A percentile compares a stretch with the other conserved stretches of the same genome.
Evolutionary conservation across 805 yeast genomes (phyloP).

Genomic region (Debaryomyces hansenii): DNA sequence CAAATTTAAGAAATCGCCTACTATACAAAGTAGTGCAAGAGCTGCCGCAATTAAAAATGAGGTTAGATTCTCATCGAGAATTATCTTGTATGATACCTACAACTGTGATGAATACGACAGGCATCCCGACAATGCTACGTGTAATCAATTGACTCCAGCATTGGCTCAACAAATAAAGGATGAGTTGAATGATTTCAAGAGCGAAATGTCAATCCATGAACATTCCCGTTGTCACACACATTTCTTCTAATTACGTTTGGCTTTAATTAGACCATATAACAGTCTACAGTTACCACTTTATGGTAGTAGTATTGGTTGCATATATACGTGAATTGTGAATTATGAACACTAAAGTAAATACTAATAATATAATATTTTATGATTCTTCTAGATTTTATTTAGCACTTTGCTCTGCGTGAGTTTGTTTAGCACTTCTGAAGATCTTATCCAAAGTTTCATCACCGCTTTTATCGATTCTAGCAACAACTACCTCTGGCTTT

Average conservation of each 20-base stretch:
- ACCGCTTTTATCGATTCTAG: slow-evolving; percentile 38
- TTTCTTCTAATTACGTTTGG: slow-evolving; percentile 50
- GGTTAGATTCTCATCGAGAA: slow-evolving; percentile 76
- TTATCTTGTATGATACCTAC: slow-evolving; percentile 83
- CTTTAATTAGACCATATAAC: not conserved
- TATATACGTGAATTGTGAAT: too few species aligned
- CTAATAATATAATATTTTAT: too few species aligned
- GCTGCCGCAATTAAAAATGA: slow-evolving; percentile 8
- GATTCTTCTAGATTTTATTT: too few species aligned
- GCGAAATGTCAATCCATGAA: slow-evolving; percentile 81
- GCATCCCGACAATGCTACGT: slow-evolving; percentile 88
- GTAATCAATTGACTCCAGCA: slow-evolving; percentile 84
- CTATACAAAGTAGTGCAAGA: not conserved
- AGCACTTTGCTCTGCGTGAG: slow-evolving; percentile 13
- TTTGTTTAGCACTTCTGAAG: slow-evolving; percentile 46
- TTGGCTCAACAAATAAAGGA: slow-evolving; percentile 83
- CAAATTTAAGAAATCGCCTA: slow-evolving; percentile 23
- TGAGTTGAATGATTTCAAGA: slow-evolving; percentile 77
- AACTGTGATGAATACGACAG: slow-evolving; percentile 85
- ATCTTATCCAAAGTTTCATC: slow-evolving; percentile 40
- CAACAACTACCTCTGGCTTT: slow-evolving; percentile 44
- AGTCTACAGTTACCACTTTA: not conserved
- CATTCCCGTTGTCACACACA: slow-evolving; percentile 81
- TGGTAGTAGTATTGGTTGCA: not conserved
- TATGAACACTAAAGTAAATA: too few species aligned